A percentile compares a stretch with the other conserved stretches of the same genome.
Conservation (phyloP, 2,329 filamentous ascomycete genomes). For the Metarhizium album region DNA sequence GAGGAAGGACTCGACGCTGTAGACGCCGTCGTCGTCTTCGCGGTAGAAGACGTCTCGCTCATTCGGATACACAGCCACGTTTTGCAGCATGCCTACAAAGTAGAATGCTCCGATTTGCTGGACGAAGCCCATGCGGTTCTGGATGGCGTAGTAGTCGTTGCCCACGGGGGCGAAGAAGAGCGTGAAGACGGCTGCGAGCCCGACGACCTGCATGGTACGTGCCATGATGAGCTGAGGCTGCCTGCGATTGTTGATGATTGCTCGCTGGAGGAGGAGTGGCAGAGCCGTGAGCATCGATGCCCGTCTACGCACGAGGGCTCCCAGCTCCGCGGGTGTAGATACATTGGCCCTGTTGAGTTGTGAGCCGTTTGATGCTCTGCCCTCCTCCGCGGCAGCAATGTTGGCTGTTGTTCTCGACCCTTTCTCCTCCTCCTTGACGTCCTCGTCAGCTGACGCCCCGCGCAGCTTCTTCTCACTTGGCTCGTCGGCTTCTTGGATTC, state of each 20-base stretch:
- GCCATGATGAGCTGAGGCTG: slow-evolving; percentile 55
- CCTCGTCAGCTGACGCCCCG: background rate
- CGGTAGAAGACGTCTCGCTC: slow-evolving; percentile 69
- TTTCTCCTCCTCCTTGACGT: background rate
- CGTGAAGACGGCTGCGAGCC: slow-evolving; percentile 50
- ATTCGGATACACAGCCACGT: slow-evolving; percentile 61
- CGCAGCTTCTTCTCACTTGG: slow-evolving; percentile 10
- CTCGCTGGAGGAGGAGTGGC: slow-evolving; percentile 56
- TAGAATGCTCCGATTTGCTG: slow-evolving; percentile 63
- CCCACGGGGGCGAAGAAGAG: slow-evolving; percentile 63
- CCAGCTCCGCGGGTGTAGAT: slow-evolving; percentile 60
- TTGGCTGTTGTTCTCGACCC: no score
- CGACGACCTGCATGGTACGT: slow-evolving; percentile 56
- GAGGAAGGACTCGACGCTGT: slow-evolving; percentile 61
- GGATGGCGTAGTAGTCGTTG: slow-evolving; percentile 57
- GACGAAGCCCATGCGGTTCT: slow-evolving; percentile 63
- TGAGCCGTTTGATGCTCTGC: slow-evolving; percentile 7
- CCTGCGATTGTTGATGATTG: slow-evolving; percentile 56
- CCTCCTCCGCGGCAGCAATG: background rate
- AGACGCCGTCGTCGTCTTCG: slow-evolving; percentile 64
- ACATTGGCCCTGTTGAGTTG: slow-evolving; percentile 33
- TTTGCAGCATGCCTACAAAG: slow-evolving; percentile 70
- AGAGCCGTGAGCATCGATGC: slow-evolving; percentile 52
- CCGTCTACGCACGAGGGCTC: slow-evolving; percentile 52
- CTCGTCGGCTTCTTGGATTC: slow-evolving; percentile 20